Conservation (phyloP, 1,284 basidiomycete species). For the Ceratorhiza oryzae-sativae region DNA sequence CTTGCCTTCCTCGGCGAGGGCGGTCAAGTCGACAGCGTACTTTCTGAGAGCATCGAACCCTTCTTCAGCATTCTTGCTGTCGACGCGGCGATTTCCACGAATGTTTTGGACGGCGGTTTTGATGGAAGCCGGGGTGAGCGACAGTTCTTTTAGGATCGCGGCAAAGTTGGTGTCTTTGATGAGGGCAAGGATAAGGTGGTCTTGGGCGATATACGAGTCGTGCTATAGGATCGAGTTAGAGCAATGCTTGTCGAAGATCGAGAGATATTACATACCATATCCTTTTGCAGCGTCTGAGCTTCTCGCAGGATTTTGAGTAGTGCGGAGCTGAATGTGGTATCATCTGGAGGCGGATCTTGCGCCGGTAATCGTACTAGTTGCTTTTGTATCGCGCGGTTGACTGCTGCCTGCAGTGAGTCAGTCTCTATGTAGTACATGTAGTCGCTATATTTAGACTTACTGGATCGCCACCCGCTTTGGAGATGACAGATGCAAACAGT, state of each 20-base stretch:
- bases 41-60: slow-evolving; percentile 87
- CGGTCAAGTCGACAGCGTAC: slow-evolving; percentile 81
- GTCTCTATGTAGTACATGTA: neutral
- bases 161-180: slow-evolving; percentile 68
- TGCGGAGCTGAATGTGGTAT: slow-evolving; percentile 69
- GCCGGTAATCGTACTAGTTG: slow-evolving; percentile 78
- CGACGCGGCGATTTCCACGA: slow-evolving; percentile 81
- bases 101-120: slow-evolving; percentile 83
- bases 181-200: slow-evolving; percentile 74
- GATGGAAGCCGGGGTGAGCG: slow-evolving; percentile 73
- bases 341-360: slow-evolving; percentile 85
- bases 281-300: slow-evolving; percentile 82
- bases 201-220: slow-evolving; percentile 65
- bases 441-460: slow-evolving; percentile 57
- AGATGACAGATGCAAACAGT: slow-evolving; percentile 76
- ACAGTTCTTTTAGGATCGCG: slow-evolving; percentile 74
- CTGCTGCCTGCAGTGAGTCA: slow-evolving; percentile 54
- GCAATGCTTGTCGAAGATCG: slow-evolving; percentile 2
- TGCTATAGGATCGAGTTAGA: slow-evolving; percentile 44
- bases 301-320: slow-evolving; percentile 76
- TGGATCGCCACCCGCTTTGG: slow-evolving; percentile 78
- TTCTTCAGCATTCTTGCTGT: slow-evolving; percentile 81
- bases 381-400: slow-evolving; percentile 72
- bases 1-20: slow-evolving; percentile 88
- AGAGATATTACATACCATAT: slow-evolving; percentile 58